phyloP scores from a whole-genome alignment of 352 stramenopile genomes.

The Pythium scleroteichum region DNA sequence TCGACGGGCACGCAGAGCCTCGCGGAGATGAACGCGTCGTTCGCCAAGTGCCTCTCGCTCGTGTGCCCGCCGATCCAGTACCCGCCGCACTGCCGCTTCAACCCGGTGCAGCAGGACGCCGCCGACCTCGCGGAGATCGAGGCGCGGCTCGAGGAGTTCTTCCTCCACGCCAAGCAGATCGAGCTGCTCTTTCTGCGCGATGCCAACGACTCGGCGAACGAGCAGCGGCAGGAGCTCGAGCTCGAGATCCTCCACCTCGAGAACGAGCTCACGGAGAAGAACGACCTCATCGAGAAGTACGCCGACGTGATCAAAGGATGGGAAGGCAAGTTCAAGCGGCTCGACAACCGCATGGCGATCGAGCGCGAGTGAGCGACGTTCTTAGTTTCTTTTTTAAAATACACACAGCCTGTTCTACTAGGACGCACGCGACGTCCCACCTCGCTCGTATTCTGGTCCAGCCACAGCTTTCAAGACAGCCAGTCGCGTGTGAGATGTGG shows the following conservation, averaged over 20 bases:
- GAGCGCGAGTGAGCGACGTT: slow-evolving; percentile 46
- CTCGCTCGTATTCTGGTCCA: too few relatives aligned
- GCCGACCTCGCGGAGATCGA: slow-evolving; percentile 77
- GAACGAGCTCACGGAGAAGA: slow-evolving; percentile 77
- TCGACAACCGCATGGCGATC: slow-evolving; percentile 66
- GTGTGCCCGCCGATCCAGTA: slow-evolving; percentile 84
- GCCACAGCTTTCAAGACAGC: too few relatives aligned
- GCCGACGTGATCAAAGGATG: slow-evolving; percentile 78
- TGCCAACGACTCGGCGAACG: slow-evolving; percentile 5
- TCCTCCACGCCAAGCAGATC: slow-evolving; percentile 80
- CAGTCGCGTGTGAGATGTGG: too few relatives aligned
- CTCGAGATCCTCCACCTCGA: slow-evolving; percentile 76
- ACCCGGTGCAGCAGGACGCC: slow-evolving; percentile 77
- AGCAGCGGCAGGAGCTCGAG: slow-evolving; percentile 59
- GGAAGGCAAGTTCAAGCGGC: slow-evolving; percentile 83
- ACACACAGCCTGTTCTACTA: too few relatives aligned
- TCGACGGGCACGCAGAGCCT: slow-evolving; percentile 40
- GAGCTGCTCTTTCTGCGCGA: slow-evolving; percentile 73
- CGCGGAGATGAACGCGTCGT: slow-evolving; percentile 71
- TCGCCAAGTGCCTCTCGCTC: slow-evolving; percentile 72
- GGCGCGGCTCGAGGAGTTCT: slow-evolving; percentile 70
- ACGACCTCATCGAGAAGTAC: slow-evolving; percentile 87
- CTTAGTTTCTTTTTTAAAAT: too few relatives aligned
- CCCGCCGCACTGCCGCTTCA: slow-evolving; percentile 80
- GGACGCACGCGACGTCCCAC: too few relatives aligned